These are phyloP conservation scores for Xylaria curta DNA, from an alignment of 495 filamentous ascomycete species.

Conservation along the genomic window DNA sequence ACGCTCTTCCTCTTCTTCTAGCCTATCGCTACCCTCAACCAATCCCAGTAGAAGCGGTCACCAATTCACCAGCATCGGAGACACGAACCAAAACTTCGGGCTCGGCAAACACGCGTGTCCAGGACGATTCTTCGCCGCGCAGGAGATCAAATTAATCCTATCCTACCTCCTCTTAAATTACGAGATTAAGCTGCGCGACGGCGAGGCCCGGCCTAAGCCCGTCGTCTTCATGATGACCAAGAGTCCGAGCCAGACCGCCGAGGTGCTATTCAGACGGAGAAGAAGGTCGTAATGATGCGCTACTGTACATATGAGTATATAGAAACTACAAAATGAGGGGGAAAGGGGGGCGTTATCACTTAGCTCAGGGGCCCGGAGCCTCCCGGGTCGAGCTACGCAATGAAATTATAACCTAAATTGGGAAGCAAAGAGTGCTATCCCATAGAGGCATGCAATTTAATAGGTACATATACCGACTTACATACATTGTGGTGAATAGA, in stretches of 20 bases:
- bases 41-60: slow-evolving; percentile 33
- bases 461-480: slow-evolving; percentile 12
- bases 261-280: slow-evolving; percentile 44
- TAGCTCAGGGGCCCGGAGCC: slow-evolving; percentile 35
- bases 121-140: slow-evolving; percentile 60
- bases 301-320: neutral
- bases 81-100: slow-evolving; percentile 57
- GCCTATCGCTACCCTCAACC: slow-evolving; percentile 1
- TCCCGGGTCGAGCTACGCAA: slow-evolving; percentile 16
- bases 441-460: neutral
- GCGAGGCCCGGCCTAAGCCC: slow-evolving; percentile 44
- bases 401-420: slow-evolving; percentile 11
- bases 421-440: neutral
- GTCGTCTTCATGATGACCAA: slow-evolving; percentile 46
- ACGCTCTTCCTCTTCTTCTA: no score
- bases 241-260: slow-evolving; percentile 39
- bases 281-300: neutral
- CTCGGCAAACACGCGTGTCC: slow-evolving; percentile 61
- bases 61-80: slow-evolving; percentile 53
- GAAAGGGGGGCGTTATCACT: neutral
- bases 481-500: slow-evolving; percentile 3
- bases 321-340: neutral
- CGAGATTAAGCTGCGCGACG: slow-evolving; percentile 53
- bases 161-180: slow-evolving; percentile 51
- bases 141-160: slow-evolving; percentile 58